phyloP scores from a whole-genome alignment of 2,329 filamentous ascomycete species.

The Alternaria longipes region DNA sequence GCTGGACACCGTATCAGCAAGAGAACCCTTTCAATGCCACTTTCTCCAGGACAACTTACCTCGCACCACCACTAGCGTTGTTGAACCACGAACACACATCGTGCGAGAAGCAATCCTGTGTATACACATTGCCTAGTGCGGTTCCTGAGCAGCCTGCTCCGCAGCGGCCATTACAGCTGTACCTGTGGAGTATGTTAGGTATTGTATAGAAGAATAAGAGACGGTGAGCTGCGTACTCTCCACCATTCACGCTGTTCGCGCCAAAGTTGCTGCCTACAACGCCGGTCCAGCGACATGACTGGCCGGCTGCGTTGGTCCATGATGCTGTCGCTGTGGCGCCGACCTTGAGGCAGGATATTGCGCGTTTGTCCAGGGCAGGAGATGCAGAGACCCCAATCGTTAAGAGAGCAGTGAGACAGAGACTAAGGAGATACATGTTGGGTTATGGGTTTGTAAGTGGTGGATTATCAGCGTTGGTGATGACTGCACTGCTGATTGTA shows the following conservation, averaged over 20 bases:
- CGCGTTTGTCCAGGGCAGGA: conserved; percentile 19
- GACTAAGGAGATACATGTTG: background rate
- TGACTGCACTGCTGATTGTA: background rate
- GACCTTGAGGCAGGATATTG: conserved; percentile 53
- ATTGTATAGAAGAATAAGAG: background rate
- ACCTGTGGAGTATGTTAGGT: conserved; percentile 46
- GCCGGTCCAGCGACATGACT: conserved; percentile 57
- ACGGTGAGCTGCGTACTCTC: conserved; percentile 53
- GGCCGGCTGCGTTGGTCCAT: conserved; percentile 58
- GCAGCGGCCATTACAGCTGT: conserved; percentile 61
- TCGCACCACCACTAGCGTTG: conserved; percentile 58
- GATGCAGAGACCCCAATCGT: background rate
- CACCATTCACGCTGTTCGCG: conserved; percentile 54
- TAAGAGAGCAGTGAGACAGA: background rate
- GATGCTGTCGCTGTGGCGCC: conserved; percentile 56
- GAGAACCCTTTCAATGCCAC: no score
- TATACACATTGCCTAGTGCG: conserved; percentile 59
- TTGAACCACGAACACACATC: conserved; percentile 64
- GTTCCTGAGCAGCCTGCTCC: conserved; percentile 58
- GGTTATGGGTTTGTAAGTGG: background rate
- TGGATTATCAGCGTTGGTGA: background rate
- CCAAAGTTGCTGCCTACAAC: conserved; percentile 61
- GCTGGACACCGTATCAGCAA: background rate
- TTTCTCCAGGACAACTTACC: conserved; percentile 38
- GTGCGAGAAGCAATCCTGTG: conserved; percentile 62